phyloP scores from a whole-genome alignment of 176 grass and related monocot species.

The Oryza nivara region DNA sequence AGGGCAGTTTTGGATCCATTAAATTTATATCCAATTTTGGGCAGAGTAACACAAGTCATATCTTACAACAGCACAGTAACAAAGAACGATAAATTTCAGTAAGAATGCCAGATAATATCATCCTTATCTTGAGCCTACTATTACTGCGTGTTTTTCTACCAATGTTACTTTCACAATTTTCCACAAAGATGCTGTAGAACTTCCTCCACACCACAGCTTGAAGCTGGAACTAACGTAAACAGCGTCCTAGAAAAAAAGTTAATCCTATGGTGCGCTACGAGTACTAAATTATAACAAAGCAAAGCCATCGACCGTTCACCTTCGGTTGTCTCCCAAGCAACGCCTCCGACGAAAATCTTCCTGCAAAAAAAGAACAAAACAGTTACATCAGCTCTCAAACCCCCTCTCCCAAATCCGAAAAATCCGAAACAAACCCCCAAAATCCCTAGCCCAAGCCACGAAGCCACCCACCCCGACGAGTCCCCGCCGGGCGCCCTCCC shows the following conservation, averaged over 20 bases:
- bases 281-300: neutral
- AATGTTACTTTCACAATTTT: neutral
- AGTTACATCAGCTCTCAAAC: neutral
- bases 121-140: neutral
- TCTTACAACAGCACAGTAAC: neutral
- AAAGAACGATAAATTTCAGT: neutral
- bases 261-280: neutral
- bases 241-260: neutral
- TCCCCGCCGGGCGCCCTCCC: slow-evolving; percentile 42
- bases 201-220: neutral
- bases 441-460: neutral
- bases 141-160: neutral
- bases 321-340: slow-evolving; percentile 82
- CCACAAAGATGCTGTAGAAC: neutral
- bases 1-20: no score
- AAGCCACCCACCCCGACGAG: slow-evolving; percentile 63
- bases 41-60: neutral
- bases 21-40: no score
- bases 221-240: slow-evolving; percentile 9
- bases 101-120: neutral
- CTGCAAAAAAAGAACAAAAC: slow-evolving; percentile 43
- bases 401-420: neutral
- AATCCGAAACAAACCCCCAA: neutral
- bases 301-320: slow-evolving; percentile 32
- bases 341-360: slow-evolving; percentile 85